These are phyloP conservation scores for Tetradesmus lagerheimii DNA, from an alignment of 139 green algal species.

Conservation along the genomic window DNA sequence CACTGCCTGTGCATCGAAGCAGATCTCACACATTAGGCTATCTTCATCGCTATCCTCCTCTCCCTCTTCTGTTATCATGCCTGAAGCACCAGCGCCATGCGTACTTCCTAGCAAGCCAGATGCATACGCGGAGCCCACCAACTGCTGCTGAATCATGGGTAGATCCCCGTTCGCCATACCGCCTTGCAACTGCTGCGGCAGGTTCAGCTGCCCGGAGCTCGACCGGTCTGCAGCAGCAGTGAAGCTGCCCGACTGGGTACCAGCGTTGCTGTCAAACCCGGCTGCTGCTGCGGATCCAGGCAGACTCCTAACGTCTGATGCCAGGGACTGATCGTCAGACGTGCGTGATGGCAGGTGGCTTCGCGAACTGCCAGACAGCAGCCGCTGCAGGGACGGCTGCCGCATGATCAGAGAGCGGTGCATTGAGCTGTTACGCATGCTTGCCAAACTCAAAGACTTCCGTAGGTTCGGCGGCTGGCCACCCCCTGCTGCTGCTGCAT, in stretches of 20 bases:
- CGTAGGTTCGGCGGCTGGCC: not conserved
- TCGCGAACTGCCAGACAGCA: not conserved
- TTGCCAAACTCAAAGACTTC: not conserved
- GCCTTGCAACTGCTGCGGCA: not conserved
- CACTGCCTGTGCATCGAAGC: slow-evolving; percentile 51
- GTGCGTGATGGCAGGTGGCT: not conserved
- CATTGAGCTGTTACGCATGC: not conserved
- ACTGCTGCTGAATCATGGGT: slow-evolving; percentile 19
- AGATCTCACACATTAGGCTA: slow-evolving; percentile 49
- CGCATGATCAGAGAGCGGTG: not conserved
- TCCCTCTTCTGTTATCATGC: slow-evolving; percentile 10
- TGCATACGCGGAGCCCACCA: not conserved
- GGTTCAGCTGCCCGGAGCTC: not conserved
- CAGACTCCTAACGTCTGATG: not conserved
- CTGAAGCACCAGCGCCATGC: not conserved
- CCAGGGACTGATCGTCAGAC: not conserved
- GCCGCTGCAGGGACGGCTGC: slow-evolving; percentile 28
- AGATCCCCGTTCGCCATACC: not conserved
- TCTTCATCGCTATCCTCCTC: slow-evolving; percentile 20
- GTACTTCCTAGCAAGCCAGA: not conserved
- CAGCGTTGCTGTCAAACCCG: not conserved
- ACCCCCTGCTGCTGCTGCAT: not conserved
- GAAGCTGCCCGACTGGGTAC: not conserved
- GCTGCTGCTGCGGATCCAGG: not conserved
- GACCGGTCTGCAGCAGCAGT: slow-evolving; percentile 2